Evolutionary conservation across 1,284 basidiomycete genomes (phyloP).

Genomic region (Leccinum glutinopallens): DNA sequence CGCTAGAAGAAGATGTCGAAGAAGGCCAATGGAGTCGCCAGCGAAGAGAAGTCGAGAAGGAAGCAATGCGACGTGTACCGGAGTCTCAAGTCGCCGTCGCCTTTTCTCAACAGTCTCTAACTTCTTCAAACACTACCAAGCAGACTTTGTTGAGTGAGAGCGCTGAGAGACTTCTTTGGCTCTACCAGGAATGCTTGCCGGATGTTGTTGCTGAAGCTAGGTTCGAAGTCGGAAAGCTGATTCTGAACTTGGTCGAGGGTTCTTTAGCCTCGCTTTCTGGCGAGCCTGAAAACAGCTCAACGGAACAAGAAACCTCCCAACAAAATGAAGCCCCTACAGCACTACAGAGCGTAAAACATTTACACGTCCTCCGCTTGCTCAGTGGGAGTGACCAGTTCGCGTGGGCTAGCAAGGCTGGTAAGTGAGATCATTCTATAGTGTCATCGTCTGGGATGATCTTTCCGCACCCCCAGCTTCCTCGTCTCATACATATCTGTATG

Average conservation of each 20-base stretch:
- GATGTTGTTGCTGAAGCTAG: conserved; percentile 73
- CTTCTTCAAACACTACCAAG: conserved; percentile 29
- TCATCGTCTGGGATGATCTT: conserved; percentile 4
- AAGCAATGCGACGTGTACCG: conserved; percentile 77
- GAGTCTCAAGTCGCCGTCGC: conserved; percentile 84
- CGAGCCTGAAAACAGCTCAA: conserved; percentile 9
- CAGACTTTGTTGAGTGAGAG: conserved; percentile 72
- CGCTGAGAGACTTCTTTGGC: conserved; percentile 77
- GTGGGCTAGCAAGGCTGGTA: conserved; percentile 76
- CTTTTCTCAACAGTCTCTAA: conserved; percentile 59
- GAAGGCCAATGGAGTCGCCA: conserved; percentile 73
- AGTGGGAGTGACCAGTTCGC: conserved; percentile 74
- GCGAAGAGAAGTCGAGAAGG: conserved; percentile 67
- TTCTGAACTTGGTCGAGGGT: conserved; percentile 49
- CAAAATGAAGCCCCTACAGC: conserved; percentile 29
- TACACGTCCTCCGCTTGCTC: conserved; percentile 80
- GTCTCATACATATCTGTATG: conserved; percentile 59
- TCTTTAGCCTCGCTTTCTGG: conserved; percentile 29
- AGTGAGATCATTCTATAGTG: conserved; percentile 24
- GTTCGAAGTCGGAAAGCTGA: conserved; percentile 85
- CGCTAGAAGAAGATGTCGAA: conserved; percentile 63
- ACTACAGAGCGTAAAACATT: conserved; percentile 64
- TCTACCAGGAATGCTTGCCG: conserved; percentile 82
- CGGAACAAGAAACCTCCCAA: conserved; percentile 7
- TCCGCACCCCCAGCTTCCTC: conserved; percentile 39